Evolutionary conservation across 1,139 yeast genomes (phyloP).

Genomic region (Taphrina populina): DNA sequence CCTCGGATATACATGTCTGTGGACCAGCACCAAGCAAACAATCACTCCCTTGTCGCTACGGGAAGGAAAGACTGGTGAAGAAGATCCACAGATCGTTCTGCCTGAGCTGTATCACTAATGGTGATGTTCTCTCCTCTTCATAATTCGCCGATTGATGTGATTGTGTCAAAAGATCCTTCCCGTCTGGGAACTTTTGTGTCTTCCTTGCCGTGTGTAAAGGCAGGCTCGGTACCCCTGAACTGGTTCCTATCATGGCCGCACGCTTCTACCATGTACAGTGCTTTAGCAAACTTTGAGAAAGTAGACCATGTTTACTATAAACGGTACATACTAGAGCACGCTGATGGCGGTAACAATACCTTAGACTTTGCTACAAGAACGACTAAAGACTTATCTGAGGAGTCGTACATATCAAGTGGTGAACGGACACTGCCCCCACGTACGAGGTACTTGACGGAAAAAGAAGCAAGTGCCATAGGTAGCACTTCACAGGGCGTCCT

Average conservation of each 20-base stretch:
- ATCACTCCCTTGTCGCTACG: too few relatives aligned
- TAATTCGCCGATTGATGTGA: too few relatives aligned
- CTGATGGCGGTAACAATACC: conserved; percentile 55
- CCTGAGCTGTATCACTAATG: too few relatives aligned
- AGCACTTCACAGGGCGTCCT: conserved; percentile 56
- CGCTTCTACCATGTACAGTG: conserved; percentile 14
- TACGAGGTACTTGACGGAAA: conserved; percentile 64
- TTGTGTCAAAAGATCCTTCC: background rate
- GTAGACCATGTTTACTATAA: conserved; percentile 68
- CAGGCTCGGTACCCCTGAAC: conserved; percentile 5
- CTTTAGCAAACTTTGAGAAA: conserved; percentile 46
- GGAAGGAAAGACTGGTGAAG: too few relatives aligned
- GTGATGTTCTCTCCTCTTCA: too few relatives aligned
- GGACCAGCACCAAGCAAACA: too few relatives aligned
- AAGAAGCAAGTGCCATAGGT: conserved; percentile 47
- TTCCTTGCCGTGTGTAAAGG: conserved; percentile 2
- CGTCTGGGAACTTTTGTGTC: conserved; percentile 1
- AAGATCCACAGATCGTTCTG: too few relatives aligned
- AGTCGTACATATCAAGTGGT: background rate
- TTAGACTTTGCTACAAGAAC: conserved; percentile 76
- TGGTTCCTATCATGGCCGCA: conserved; percentile 25
- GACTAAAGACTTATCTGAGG: conserved; percentile 43
- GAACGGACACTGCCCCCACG: conserved; percentile 59
- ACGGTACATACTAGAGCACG: conserved; percentile 61
- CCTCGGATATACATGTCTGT: too few relatives aligned